A percentile compares a stretch with the other conserved stretches of the same genome.
phyloP scores from a whole-genome alignment of 805 yeast genomes.

The Komagataella phaffii region DNA sequence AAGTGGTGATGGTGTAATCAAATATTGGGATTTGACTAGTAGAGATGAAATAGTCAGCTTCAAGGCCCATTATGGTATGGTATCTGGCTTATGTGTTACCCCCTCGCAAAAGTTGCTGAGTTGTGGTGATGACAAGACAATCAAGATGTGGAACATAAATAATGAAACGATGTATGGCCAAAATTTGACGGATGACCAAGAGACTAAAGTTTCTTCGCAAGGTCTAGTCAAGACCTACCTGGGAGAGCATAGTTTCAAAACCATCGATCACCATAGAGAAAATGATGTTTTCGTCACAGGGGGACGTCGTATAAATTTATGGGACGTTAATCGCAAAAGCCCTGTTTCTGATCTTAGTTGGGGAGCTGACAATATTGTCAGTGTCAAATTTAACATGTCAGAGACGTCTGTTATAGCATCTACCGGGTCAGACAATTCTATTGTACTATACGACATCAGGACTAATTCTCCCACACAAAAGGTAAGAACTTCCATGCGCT shows the following conservation, averaged over 20 bases:
- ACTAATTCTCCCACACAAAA: slow-evolving; percentile 90
- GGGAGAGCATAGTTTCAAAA: slow-evolving; percentile 75
- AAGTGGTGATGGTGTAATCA: slow-evolving; percentile 89
- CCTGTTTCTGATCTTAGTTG: slow-evolving; percentile 73
- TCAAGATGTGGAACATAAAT: slow-evolving; percentile 79
- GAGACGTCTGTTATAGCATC: slow-evolving; percentile 85
- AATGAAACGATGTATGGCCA: slow-evolving; percentile 18
- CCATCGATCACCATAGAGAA: slow-evolving; percentile 74
- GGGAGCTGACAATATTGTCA: slow-evolving; percentile 89
- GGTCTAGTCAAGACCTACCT: slow-evolving; percentile 70
- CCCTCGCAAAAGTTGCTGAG: slow-evolving; percentile 54
- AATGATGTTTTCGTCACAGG: slow-evolving; percentile 80
- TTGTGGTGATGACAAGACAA: slow-evolving; percentile 83
- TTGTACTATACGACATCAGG: slow-evolving; percentile 82
- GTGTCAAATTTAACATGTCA: slow-evolving; percentile 78
- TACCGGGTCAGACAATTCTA: slow-evolving; percentile 81
- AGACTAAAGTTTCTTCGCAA: slow-evolving; percentile 16
- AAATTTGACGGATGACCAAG: slow-evolving; percentile 15
- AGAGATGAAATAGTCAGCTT: slow-evolving; percentile 65
- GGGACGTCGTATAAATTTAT: slow-evolving; percentile 78
- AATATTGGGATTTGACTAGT: slow-evolving; percentile 84
- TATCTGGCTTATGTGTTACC: slow-evolving; percentile 63
- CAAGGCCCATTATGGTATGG: slow-evolving; percentile 84
- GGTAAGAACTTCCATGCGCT: slow-evolving; percentile 67
- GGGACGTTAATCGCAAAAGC: slow-evolving; percentile 78